phyloP scores from a whole-genome alignment of 2,329 filamentous ascomycete species.

The Trichoderma breve region DNA sequence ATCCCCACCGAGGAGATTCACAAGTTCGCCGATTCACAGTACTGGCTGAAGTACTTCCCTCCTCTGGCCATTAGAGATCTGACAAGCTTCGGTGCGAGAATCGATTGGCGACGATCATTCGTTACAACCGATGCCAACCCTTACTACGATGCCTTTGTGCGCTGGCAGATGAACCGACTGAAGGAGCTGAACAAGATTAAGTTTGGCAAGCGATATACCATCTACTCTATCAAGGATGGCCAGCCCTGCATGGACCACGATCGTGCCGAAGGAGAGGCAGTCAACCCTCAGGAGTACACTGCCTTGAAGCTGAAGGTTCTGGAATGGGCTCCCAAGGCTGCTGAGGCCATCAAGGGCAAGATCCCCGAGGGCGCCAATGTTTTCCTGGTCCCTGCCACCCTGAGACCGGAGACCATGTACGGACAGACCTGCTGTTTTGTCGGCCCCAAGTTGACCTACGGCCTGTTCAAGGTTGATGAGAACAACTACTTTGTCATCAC shows the following conservation, averaged over 20 bases:
- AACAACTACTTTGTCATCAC: constrained; percentile 84
- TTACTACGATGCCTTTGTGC: constrained; percentile 91
- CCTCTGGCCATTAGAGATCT: constrained; percentile 64
- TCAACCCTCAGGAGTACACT: constrained; percentile 84
- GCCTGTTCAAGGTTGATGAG: constrained; percentile 75
- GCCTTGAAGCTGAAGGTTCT: constrained; percentile 87
- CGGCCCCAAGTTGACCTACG: constrained; percentile 84
- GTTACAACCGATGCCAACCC: constrained; percentile 96
- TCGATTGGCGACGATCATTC: constrained; percentile 91
- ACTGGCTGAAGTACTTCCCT: constrained; percentile 91
- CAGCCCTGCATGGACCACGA: constrained; percentile 51
- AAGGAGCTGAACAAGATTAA: constrained; percentile 89
- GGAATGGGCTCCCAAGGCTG: constrained; percentile 79
- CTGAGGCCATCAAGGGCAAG: constrained; percentile 70
- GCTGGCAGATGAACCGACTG: constrained; percentile 95
- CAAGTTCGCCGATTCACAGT: constrained; percentile 82
- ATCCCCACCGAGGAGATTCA: constrained; percentile 87
- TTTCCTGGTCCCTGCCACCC: constrained; percentile 86
- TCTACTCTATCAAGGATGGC: constrained; percentile 61
- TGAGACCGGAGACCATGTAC: constrained; percentile 98
- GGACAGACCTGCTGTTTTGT: constrained; percentile 96
- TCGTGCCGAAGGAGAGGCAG: constrained; percentile 46
- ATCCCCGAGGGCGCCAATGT: constrained; percentile 76
- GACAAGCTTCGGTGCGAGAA: constrained; percentile 76
- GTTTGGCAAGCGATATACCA: constrained; percentile 88